Evolutionary conservation across 1,139 yeast genomes (phyloP), one percentile per base, ranked within the genome.

Genomic region (Suhomyces taliae): DNA sequence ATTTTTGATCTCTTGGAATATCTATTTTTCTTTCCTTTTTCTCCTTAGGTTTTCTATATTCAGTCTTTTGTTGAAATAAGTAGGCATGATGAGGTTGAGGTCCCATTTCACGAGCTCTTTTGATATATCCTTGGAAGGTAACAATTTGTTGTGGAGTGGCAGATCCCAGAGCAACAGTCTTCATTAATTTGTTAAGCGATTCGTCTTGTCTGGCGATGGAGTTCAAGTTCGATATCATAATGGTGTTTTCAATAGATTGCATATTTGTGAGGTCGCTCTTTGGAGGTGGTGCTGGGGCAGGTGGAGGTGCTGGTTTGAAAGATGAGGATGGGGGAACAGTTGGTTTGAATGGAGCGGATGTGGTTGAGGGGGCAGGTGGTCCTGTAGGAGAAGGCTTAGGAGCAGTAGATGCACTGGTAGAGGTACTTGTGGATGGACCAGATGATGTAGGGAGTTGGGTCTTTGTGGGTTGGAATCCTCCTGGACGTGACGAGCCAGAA

Each of bases 161-260:
- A 31, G 73, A 75, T 2, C 96, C 96, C 51, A 84, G 79, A 0
- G 98, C 97, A 2, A 91, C 96, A 7, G 76, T 78, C 52, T 84
- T 82, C 97, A 91, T 90, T 45, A 91, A 68, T 2, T 78, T 69
- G 55, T 83, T 85, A 44, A 91, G 66, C 7, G 83, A 76, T 1
- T 81, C 75, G 57, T 90, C 95, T 5, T 78, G 74, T 40, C 87
- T 77, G 0, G 97, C 97, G 64, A 91, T 83, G 2, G 86, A 76
- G 56, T 90, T 90, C 55, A 91, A 75, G 58, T 90, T 88, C 7
- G 85, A 81, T 53, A 91, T 89, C 87, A 90, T 89, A 46, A 86
- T 81, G 43, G 85, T 84, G 60, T 87, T 85, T 44, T 84, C 89
- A 1, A 79, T 78, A 6, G 84, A 74, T 46, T 80, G 78, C 79